phyloP scores from a whole-genome alignment of 2,329 filamentous ascomycete species.

The Ambrosiella cleistominuta region DNA sequence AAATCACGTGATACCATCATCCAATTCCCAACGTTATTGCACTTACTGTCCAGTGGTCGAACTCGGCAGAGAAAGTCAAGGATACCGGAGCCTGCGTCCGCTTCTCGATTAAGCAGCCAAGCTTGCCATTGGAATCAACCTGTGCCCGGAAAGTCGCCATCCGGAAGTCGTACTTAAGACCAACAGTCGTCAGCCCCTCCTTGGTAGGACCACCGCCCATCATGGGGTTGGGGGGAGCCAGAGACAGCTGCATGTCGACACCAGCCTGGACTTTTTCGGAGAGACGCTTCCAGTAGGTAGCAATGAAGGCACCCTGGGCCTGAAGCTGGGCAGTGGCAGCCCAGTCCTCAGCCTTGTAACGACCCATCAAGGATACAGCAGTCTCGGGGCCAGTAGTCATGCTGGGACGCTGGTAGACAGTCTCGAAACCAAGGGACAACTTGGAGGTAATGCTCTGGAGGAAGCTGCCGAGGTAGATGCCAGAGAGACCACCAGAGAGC shows the following conservation, averaged over 20 bases:
- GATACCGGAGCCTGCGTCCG: constrained; percentile 81
- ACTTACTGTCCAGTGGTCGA: constrained; percentile 87
- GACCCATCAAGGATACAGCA: constrained; percentile 71
- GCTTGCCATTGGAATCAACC: constrained; percentile 85
- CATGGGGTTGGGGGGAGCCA: constrained; percentile 46
- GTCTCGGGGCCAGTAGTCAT: constrained; percentile 80
- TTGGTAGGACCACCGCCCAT: constrained; percentile 66
- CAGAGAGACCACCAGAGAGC: constrained; percentile 80
- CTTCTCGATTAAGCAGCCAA: constrained; percentile 88
- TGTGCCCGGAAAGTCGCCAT: constrained; percentile 91
- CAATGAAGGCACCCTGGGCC: constrained; percentile 71
- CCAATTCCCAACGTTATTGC: neutral
- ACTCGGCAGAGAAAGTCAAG: constrained; percentile 88
- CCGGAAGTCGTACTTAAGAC: constrained; percentile 96
- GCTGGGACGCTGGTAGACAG: constrained; percentile 78
- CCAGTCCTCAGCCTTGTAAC: constrained; percentile 87
- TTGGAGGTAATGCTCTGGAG: constrained; percentile 80
- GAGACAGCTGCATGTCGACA: constrained; percentile 81
- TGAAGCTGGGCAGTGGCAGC: constrained; percentile 80
- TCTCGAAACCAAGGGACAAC: constrained; percentile 76
- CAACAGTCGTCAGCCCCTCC: constrained; percentile 79
- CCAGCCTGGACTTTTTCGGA: constrained; percentile 94
- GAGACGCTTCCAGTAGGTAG: constrained; percentile 83
- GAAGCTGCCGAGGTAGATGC: constrained; percentile 91
- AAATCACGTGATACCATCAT: neutral